A percentile compares a stretch with the other conserved stretches of the same genome.
phyloP scores from a whole-genome alignment of 306 rosid genomes.

The Hippophae gyantsensis region DNA sequence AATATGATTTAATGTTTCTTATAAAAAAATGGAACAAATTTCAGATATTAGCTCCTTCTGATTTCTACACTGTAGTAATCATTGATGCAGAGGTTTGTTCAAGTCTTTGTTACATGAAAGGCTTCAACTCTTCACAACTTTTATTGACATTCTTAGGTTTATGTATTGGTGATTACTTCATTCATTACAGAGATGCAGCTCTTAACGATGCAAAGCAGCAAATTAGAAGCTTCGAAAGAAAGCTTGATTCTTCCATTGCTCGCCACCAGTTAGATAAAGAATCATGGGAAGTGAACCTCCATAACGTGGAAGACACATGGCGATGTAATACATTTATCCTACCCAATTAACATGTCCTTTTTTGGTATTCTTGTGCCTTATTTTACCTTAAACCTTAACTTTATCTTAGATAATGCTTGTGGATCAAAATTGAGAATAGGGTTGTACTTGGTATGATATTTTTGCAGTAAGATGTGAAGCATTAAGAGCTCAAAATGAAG shows the following conservation, averaged over 20 bases:
- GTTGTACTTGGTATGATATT: conserved; percentile 15
- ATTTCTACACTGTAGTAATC: no score
- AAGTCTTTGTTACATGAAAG: not conserved
- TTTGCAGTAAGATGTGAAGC: conserved; percentile 80
- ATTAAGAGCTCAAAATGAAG: conserved; percentile 71
- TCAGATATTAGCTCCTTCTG: no score
- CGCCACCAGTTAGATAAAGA: conserved; percentile 68
- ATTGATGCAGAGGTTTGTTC: no score
- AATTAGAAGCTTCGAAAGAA: conserved; percentile 60
- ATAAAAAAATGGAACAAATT: no score
- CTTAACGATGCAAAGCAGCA: conserved; percentile 50
- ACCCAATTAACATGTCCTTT: conserved; percentile 20
- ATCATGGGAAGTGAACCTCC: conserved; percentile 80
- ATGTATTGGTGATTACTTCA: conserved; percentile 23
- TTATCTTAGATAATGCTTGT: conserved; percentile 8
- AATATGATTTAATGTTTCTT: no score
- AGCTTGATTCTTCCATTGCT: conserved; percentile 54
- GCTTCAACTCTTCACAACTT: not conserved
- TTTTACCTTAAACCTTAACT: conserved; percentile 2
- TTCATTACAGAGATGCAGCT: conserved; percentile 54
- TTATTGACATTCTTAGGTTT: conserved; percentile 1
- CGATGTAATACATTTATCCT: conserved; percentile 42
- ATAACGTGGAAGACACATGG: conserved; percentile 92
- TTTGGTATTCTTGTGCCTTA: not conserved
- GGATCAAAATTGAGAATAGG: conserved; percentile 8